phyloP scores from a whole-genome alignment of 371 early-diverging fungal species.

The Dipsacomyces acuminosporus region DNA sequence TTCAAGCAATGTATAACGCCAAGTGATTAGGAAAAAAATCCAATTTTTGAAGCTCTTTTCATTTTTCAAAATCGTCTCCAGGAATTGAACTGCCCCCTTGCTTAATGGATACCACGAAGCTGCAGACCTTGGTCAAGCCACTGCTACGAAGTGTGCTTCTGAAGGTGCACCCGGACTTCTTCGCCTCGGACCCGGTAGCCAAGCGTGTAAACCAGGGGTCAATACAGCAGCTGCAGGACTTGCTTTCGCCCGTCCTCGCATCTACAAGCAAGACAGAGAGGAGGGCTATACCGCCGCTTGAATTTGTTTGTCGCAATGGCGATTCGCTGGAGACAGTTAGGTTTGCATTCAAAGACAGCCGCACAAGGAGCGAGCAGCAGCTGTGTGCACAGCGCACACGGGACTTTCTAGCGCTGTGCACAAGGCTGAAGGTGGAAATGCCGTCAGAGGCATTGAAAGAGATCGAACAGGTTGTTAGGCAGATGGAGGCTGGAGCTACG shows the following conservation, averaged over 20 bases:
- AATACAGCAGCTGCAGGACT: constrained; percentile 40
- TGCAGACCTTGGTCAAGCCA: constrained; percentile 34
- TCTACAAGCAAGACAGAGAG: background rate
- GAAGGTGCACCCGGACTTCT: constrained; percentile 39
- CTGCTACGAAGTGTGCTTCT: constrained; percentile 28
- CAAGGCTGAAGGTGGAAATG: constrained; percentile 6
- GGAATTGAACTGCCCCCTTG: too few species aligned
- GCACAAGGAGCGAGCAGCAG: constrained; percentile 2
- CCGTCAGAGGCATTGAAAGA: background rate
- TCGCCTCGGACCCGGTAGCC: constrained; percentile 25
- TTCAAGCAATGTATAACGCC: too few species aligned
- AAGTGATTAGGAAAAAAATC: too few species aligned
- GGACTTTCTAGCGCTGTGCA: constrained; percentile 30
- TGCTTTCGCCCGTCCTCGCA: constrained; percentile 27
- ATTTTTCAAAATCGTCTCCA: too few species aligned
- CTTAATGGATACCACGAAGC: background rate
- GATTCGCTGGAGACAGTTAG: background rate
- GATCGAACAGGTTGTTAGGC: constrained; percentile 3
- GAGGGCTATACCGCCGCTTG: background rate
- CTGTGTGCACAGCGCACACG: constrained; percentile 26
- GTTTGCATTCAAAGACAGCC: background rate
- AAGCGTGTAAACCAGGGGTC: constrained; percentile 28
- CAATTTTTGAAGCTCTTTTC: too few species aligned
- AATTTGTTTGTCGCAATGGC: background rate
- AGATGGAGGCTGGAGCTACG: background rate